Base-by-base conservation (phyloP, 257 asterid genomes). In the Solanum habrochaites region DNA sequence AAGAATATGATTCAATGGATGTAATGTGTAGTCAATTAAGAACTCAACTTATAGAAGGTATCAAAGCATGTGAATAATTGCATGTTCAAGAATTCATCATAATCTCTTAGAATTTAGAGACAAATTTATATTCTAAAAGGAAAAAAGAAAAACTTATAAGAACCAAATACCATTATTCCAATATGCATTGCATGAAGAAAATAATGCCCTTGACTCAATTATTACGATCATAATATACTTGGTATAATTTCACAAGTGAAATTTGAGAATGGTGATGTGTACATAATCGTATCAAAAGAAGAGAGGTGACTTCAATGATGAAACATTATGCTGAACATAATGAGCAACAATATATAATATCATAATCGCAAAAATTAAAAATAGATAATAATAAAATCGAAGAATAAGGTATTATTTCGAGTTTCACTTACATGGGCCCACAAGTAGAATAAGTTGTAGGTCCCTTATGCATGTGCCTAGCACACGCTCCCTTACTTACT, bases 261-360 rank as follows among this genome's bases (percentile, higher is more conserved):
- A 0, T 2, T 2, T 3, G 2, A 31, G 2, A 0, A 70, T 0
- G 7, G 1, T 14, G 1, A 31, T 14, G 12, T 0, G 6, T 69
- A 2, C 1, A 1, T 0, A 67, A 27, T 6, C 21, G 31, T 16
- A 70, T 5, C 0, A 2, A 20, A 72, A 1, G 1, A 37, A 72
- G 10, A 70, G 1, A 0, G 0, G 0, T 37, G 13, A 23, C 21
- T 37, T 72, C 6, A 69, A 14, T 1, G 25, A 2, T 69, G 6
- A 14, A 69, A 0, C 1, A 27, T 12, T 4, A 27, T 67, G 21
- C 8, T 27, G 11, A 67, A 27, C 21, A 67, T 67, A 29, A 14
- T 6, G 3, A 67, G 1, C 11, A 67, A 67, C 1, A 7, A 67
- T 7, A 67, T 12, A 25, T 27, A 13, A 13, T 27, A 12, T 0